Conservation (phyloP, 2,329 filamentous ascomycete genomes). For the Fusarium longipes region DNA sequence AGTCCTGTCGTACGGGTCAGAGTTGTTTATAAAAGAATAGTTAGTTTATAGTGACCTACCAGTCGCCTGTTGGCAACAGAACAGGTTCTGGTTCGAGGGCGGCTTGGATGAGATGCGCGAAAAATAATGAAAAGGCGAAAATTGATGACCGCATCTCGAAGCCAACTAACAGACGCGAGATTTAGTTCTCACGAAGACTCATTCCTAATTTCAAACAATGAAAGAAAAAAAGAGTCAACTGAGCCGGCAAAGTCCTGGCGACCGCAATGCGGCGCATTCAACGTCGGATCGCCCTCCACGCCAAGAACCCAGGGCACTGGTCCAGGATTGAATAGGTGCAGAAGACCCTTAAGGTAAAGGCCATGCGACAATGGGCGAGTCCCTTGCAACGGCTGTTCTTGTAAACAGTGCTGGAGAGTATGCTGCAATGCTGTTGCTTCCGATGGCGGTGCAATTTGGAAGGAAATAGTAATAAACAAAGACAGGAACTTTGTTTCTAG, state of each 20-base stretch:
- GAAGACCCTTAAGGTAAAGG: background rate
- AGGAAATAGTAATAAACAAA: conserved; percentile 15
- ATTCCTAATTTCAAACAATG: conserved; percentile 3
- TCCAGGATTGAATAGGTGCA: conserved; percentile 1
- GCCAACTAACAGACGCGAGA: background rate
- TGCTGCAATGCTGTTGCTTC: background rate
- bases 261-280: conserved; percentile 20
- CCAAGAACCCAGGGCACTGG: conserved; percentile 5
- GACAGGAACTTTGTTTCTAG: conserved; percentile 9
- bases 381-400: background rate
- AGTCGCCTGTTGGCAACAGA: conserved; percentile 36
- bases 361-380: background rate
- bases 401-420: background rate
- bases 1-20: conserved; percentile 57
- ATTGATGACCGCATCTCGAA: conserved; percentile 35
- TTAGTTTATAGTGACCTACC: conserved; percentile 24
- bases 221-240: conserved; percentile 18
- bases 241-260: conserved; percentile 8
- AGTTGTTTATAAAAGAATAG: background rate
- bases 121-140: conserved; percentile 25
- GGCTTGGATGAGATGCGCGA: conserved; percentile 35
- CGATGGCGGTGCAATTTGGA: background rate
- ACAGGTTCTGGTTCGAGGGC: conserved; percentile 38
- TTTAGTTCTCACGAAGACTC: conserved; percentile 2
- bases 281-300: background rate